These are phyloP conservation scores for Ambrosiella cleistominuta DNA, from an alignment of 2,329 filamentous ascomycete species.

Conservation along the genomic window DNA sequence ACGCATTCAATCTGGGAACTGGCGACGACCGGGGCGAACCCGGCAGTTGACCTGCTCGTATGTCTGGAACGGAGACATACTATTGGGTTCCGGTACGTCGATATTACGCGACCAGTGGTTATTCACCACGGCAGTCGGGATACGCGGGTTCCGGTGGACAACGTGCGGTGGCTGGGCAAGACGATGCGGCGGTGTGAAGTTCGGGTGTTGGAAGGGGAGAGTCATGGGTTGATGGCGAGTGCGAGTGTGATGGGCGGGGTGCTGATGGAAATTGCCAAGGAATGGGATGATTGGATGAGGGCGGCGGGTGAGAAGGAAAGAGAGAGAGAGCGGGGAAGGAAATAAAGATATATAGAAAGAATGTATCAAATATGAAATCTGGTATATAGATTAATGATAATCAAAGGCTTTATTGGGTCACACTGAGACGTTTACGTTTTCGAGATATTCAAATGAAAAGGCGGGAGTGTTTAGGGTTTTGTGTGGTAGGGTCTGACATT, in stretches of 20 bases:
- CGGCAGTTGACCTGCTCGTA: conserved; percentile 79
- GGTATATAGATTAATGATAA: neutral
- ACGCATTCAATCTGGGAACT: conserved; percentile 91
- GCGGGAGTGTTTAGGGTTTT: too few relatives aligned
- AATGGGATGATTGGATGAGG: conserved; percentile 79
- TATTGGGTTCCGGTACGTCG: conserved; percentile 92
- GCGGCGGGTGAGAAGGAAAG: conserved; percentile 26
- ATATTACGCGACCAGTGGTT: conserved; percentile 77
- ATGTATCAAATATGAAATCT: neutral
- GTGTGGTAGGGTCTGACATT: too few relatives aligned
- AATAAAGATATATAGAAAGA: neutral
- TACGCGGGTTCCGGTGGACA: conserved; percentile 81
- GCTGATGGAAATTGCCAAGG: conserved; percentile 82
- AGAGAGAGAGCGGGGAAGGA: neutral
- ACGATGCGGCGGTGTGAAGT: conserved; percentile 90
- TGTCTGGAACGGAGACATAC: conserved; percentile 80
- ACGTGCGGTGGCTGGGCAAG: conserved; percentile 85
- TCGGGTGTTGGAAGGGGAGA: conserved; percentile 73
- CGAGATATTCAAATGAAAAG: too few relatives aligned
- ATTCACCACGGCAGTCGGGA: conserved; percentile 90
- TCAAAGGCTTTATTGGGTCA: neutral
- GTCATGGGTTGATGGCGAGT: conserved; percentile 90
- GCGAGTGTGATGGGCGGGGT: conserved; percentile 84
- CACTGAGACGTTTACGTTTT: neutral
- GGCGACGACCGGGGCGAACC: conserved; percentile 79